Base-by-base conservation (phyloP, 805 yeast species). In the Yarrowia porcina region DNA sequence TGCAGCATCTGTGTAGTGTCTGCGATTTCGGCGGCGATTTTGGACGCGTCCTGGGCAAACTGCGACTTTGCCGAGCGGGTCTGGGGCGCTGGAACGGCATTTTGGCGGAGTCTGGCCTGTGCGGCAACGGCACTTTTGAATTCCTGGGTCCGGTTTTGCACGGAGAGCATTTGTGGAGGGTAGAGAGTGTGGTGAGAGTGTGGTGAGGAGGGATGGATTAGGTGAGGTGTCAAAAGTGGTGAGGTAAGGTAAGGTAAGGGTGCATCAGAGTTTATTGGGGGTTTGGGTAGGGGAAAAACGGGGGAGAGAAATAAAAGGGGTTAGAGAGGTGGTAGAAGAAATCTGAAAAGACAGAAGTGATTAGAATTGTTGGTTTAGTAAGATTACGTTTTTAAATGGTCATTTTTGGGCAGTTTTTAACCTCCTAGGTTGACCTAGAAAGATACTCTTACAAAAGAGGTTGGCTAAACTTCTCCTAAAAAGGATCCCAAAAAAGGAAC, bases 121-220 rank as follows among this genome's bases (percentile, higher is more conserved):
- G 92, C 83, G 49, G 84, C 76, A 30, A 93, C 97, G 71, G 97
- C 90, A 71, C 91, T 92, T 68, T 91, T 93, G 77, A 93, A 93
- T 79, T 93, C 98, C 66, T 83, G 80, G 9, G 98, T 93, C 68
- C 99, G 80, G 75, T 93, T 96, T 72, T 88, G 93, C 41, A 85
- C 79, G 9, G 66, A 57, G 23, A 47, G 38, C 64, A 64, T 62
- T 12, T 28, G 23, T 10, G 21, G 8, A 21, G 3, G 38, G 10
- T 13, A 27, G 36, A 10, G 9, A 6, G n/a, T 21, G 20, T 15
- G 8, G 32, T 18, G 15, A 5, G 21, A n/a, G 32, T n/a, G n/a
- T n/a, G n/a, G n/a, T n/a, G n/a, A n/a, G n/a, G n/a, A n/a, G n/a
- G n/a, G n/a, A n/a, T n/a, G n/a, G n/a, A n/a, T n/a, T n/a, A n/a